Evolutionary conservation across 306 rosid genomes (phyloP).

Genomic region (Cicer judaicum): DNA sequence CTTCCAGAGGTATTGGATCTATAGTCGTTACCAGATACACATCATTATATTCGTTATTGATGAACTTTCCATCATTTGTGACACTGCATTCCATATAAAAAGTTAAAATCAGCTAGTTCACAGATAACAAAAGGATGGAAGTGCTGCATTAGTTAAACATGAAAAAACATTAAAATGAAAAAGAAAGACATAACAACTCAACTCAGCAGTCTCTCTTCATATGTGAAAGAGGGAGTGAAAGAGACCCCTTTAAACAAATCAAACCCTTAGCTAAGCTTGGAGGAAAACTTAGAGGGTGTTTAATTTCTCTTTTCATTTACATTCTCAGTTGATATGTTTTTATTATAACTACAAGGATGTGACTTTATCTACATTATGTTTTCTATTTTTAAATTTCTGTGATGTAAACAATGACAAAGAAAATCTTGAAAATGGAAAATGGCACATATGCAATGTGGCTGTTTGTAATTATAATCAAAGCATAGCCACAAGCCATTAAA

Average conservation of each 20-base stretch:
- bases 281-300: conserved; percentile 19
- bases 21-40: conserved; percentile 88
- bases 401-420: not conserved
- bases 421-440: conserved; percentile 15
- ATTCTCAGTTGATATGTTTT: conserved; percentile 29
- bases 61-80: conserved; percentile 71
- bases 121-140: conserved; percentile 34
- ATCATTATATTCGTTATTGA: conserved; percentile 84
- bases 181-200: not conserved
- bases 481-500: not conserved
- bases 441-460: conserved; percentile 8
- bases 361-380: conserved; percentile 10
- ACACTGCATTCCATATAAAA: conserved; percentile 66
- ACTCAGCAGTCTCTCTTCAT: conserved; percentile 25
- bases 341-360: conserved; percentile 12
- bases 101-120: conserved; percentile 39
- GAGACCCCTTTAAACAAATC: conserved; percentile 22
- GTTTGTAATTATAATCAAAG: conserved; percentile 7
- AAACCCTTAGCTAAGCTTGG: conserved; percentile 19
- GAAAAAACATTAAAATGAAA: conserved; percentile 10
- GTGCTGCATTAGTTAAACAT: conserved; percentile 20
- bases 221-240: conserved; percentile 6
- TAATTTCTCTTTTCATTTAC: conserved; percentile 7
- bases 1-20: conserved; percentile 87
- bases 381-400: not conserved